phyloP scores from a whole-genome alignment of 208 protist species.

The Trypanosoma mega region DNA sequence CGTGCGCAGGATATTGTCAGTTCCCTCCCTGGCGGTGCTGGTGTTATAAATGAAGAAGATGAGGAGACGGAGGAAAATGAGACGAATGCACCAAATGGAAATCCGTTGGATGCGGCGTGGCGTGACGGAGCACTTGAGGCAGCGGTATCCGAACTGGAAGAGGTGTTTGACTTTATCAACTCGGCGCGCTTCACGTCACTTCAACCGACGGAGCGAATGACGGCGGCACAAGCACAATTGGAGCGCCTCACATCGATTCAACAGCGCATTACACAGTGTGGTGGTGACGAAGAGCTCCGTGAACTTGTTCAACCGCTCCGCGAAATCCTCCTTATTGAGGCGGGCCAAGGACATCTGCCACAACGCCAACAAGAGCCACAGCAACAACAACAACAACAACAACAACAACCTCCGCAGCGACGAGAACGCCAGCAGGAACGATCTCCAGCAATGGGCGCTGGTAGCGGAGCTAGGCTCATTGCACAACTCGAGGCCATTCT shows the following conservation, averaged over 20 bases:
- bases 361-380: background rate
- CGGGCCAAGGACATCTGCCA: constrained; percentile 10
- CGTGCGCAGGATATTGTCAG: constrained; percentile 3
- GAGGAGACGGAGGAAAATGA: constrained; percentile 10
- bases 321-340: constrained; percentile 32
- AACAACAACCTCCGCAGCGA: no score
- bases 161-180: constrained; percentile 36
- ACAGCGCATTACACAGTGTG: constrained; percentile 11
- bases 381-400: no score
- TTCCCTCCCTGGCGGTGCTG: constrained; percentile 1
- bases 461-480: no score
- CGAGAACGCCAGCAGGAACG: no score
- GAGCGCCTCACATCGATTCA: constrained; percentile 32
- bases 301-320: constrained; percentile 59
- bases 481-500: constrained; percentile 43
- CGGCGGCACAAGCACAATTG: constrained; percentile 27
- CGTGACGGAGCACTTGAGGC: constrained; percentile 13
- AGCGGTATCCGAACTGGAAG: constrained; percentile 18
- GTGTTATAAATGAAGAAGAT: constrained; percentile 4
- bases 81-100: background rate
- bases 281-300: constrained; percentile 18
- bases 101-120: constrained; percentile 2
- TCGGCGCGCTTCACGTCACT: constrained; percentile 46
- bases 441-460: no score
- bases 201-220: constrained; percentile 24